phyloP scores from a whole-genome alignment of 2,329 filamentous ascomycete species.

The Lojkania enalia region DNA sequence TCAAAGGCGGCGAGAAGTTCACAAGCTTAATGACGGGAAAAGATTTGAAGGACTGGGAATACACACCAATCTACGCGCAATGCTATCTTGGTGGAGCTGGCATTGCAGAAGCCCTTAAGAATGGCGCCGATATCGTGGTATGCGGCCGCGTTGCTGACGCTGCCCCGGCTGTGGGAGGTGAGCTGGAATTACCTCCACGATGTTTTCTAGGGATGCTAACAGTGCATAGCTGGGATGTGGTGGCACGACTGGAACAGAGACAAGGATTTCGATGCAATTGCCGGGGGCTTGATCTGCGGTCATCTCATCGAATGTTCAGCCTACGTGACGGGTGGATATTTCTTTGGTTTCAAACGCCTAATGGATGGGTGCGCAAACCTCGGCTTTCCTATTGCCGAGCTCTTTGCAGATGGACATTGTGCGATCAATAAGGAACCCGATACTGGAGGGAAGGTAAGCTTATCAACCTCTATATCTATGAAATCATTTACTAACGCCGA shows the following conservation, averaged over 20 bases:
- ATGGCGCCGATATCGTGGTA: conserved; percentile 47
- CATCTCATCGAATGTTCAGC: conserved; percentile 60
- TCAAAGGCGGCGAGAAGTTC: conserved; percentile 34
- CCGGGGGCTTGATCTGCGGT: conserved; percentile 55
- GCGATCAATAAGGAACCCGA: conserved; percentile 49
- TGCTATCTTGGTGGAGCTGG: conserved; percentile 48
- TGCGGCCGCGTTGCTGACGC: conserved; percentile 49
- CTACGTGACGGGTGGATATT: conserved; percentile 58
- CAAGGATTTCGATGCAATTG: conserved; percentile 53
- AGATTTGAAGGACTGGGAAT: conserved; percentile 33
- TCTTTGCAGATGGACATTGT: conserved; percentile 46
- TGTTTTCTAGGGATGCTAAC: conserved; percentile 28
- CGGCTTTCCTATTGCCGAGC: conserved; percentile 53
- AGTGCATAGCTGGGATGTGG: conserved; percentile 43
- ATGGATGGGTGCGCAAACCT: conserved; percentile 40
- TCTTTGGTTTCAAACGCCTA: conserved; percentile 50
- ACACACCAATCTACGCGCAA: conserved; percentile 31
- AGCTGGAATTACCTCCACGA: conserved; percentile 7
- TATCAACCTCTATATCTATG: neutral
- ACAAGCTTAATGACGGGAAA: conserved; percentile 44
- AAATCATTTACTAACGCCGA: neutral
- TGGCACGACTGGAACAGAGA: conserved; percentile 47
- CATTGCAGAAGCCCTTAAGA: conserved; percentile 43
- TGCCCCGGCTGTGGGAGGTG: conserved; percentile 46
- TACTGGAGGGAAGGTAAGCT: conserved; percentile 23